Evolutionary conservation across 129 eudicot genomes (phyloP).

Genomic region (Tagetes erecta): DNA sequence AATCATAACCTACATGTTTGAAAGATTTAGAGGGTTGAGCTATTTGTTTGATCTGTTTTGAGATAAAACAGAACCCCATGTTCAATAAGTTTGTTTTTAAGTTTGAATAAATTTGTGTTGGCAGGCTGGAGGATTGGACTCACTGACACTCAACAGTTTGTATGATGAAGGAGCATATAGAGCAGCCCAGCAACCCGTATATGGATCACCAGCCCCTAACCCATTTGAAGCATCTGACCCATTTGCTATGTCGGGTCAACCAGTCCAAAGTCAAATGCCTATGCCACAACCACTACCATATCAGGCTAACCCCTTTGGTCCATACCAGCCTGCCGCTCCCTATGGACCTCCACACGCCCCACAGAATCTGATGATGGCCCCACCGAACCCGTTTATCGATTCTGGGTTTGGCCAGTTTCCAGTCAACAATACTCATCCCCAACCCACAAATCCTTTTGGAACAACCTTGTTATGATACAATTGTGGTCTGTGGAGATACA

Average conservation of each 20-base stretch:
- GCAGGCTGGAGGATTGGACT: slow-evolving; percentile 98
- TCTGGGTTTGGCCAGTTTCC: slow-evolving; percentile 76
- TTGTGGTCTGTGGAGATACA: slow-evolving; percentile 5
- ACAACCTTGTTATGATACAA: slow-evolving; percentile 34
- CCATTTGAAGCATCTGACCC: slow-evolving; percentile 89
- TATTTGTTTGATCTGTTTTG: not conserved
- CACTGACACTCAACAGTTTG: slow-evolving; percentile 80
- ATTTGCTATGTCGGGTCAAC: slow-evolving; percentile 46
- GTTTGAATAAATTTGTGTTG: not conserved
- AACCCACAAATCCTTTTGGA: slow-evolving; percentile 77
- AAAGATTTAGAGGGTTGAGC: not conserved
- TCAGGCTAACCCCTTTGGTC: slow-evolving; percentile 66
- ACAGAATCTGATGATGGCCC: slow-evolving; percentile 48
- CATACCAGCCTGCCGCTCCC: slow-evolving; percentile 49
- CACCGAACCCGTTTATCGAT: slow-evolving; percentile 79
- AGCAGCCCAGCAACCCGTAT: slow-evolving; percentile 81
- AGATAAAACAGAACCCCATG: not conserved
- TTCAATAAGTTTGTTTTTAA: not conserved
- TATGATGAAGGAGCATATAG: slow-evolving; percentile 92
- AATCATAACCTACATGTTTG: not conserved
- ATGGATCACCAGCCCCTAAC: slow-evolving; percentile 91
- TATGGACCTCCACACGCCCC: slow-evolving; percentile 47
- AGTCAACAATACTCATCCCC: slow-evolving; percentile 48
- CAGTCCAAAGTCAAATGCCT: slow-evolving; percentile 57
- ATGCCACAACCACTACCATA: slow-evolving; percentile 38